Percentiles rank a stretch among this genome's conserved stretches.
phyloP scores from a whole-genome alignment of 2,329 filamentous ascomycete genomes.

The Pseudogymnoascus sp. region DNA sequence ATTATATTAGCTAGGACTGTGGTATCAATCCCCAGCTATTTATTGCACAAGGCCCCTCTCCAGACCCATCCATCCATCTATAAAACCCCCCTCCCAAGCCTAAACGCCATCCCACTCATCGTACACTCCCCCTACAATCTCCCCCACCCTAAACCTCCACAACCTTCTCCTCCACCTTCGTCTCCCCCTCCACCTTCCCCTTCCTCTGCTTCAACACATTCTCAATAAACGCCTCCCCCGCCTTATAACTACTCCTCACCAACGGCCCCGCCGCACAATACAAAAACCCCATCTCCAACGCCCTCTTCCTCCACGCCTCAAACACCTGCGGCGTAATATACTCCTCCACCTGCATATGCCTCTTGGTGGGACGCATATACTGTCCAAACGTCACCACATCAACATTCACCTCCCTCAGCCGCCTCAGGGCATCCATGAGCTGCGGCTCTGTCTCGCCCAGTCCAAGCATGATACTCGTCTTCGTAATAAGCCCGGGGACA shows the following conservation, averaged over 20 bases:
- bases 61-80: background rate
- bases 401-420: slow-evolving; percentile 69
- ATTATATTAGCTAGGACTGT: background rate
- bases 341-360: slow-evolving; percentile 93
- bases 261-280: slow-evolving; percentile 93
- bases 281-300: slow-evolving; percentile 90
- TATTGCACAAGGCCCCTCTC: background rate
- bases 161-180: background rate
- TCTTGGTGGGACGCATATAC: slow-evolving; percentile 98
- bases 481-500: slow-evolving; percentile 76
- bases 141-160: background rate
- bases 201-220: slow-evolving; percentile 62
- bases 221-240: slow-evolving; percentile 96
- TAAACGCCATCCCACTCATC: slow-evolving; percentile 1
- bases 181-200: background rate
- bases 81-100: background rate
- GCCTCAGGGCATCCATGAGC: slow-evolving; percentile 67
- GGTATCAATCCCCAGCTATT: background rate
- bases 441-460: slow-evolving; percentile 87
- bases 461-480: slow-evolving; percentile 96
- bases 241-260: slow-evolving; percentile 94
- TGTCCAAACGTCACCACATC: slow-evolving; percentile 99
- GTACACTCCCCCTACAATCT: background rate
- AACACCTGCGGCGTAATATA: slow-evolving; percentile 90
- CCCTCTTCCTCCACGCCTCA: slow-evolving; percentile 82